Conservation (phyloP, 2,329 filamentous ascomycete genomes). For the Sarocladium oryzae region DNA sequence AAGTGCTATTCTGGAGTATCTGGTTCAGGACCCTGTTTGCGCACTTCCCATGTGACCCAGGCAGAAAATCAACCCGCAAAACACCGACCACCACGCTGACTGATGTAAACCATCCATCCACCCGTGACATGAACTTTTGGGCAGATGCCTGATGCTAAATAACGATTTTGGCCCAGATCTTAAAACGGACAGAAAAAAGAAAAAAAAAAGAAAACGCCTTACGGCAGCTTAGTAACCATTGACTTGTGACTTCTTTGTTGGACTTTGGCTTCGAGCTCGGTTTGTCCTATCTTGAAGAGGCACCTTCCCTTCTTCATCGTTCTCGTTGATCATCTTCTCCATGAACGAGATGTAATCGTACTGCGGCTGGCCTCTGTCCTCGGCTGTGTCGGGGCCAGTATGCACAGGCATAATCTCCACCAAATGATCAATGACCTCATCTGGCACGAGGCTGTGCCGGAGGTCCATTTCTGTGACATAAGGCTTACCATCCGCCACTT, state of each 20-base stretch:
- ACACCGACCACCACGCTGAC: conserved; percentile 6
- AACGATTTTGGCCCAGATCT: neutral
- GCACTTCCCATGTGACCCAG: neutral
- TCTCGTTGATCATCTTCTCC: conserved; percentile 67
- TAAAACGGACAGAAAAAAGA: too few relatives aligned
- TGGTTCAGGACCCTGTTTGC: neutral
- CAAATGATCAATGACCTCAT: conserved; percentile 93
- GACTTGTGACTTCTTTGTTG: conserved; percentile 25
- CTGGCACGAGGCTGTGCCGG: conserved; percentile 87
- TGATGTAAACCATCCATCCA: conserved; percentile 1
- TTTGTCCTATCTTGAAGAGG: conserved; percentile 30
- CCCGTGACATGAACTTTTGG: neutral
- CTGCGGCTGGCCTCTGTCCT: conserved; percentile 78
- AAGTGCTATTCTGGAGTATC: neutral
- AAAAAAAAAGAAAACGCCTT: neutral
- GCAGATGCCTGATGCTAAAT: neutral
- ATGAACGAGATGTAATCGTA: conserved; percentile 98
- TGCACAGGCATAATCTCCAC: conserved; percentile 81
- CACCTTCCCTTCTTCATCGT: conserved; percentile 26
- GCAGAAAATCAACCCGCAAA: neutral
- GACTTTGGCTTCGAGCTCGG: conserved; percentile 23
- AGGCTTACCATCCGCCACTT: conserved; percentile 96
- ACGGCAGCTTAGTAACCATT: conserved; percentile 24
- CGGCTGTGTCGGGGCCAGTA: conserved; percentile 75
- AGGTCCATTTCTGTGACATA: conserved; percentile 98